Conservation (phyloP, 1,139 yeast genomes). For the Keqinozyma sinolaborantium region DNA sequence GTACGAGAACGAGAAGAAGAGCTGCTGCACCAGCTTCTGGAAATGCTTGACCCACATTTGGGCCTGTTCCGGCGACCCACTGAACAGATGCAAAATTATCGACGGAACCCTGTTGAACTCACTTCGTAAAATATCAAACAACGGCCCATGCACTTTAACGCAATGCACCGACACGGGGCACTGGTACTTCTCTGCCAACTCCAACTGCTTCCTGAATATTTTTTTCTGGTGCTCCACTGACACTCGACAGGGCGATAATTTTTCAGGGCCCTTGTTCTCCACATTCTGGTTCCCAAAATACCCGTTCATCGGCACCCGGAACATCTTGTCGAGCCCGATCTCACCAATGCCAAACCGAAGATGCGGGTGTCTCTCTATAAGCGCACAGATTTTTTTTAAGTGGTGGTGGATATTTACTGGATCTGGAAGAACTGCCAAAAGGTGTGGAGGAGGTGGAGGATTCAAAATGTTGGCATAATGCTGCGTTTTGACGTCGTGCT, state of each 20-base stretch:
- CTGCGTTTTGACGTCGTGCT: slow-evolving; percentile 24
- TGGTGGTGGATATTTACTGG: slow-evolving; percentile 50
- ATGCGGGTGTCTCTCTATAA: not conserved
- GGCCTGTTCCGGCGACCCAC: slow-evolving; percentile 75
- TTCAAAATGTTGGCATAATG: slow-evolving; percentile 57
- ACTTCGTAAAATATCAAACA: slow-evolving; percentile 42
- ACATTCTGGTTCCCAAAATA: slow-evolving; percentile 38
- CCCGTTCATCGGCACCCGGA: slow-evolving; percentile 63
- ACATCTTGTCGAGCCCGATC: slow-evolving; percentile 78
- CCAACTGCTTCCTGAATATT: slow-evolving; percentile 50
- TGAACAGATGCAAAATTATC: slow-evolving; percentile 75
- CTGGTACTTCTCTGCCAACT: slow-evolving; percentile 44
- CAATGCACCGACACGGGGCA: slow-evolving; percentile 76
- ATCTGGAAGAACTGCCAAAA: slow-evolving; percentile 53
- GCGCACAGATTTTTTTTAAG: slow-evolving; percentile 21
- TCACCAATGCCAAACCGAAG: slow-evolving; percentile 65
- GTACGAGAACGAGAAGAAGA: slow-evolving; percentile 59
- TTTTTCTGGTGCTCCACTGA: slow-evolving; percentile 59
- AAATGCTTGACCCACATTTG: slow-evolving; percentile 46
- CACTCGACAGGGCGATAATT: slow-evolving; percentile 48
- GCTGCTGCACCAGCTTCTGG: slow-evolving; percentile 10
- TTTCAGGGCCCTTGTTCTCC: slow-evolving; percentile 9
- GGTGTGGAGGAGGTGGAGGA: slow-evolving; percentile 37
- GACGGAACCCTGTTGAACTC: slow-evolving; percentile 20
- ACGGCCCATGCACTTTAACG: slow-evolving; percentile 69